Percentiles rank a stretch among this genome's conserved stretches.
Evolutionary conservation across 2,329 filamentous ascomycete species (phyloP).

Genomic region (Aureobasidium mangrovei): DNA sequence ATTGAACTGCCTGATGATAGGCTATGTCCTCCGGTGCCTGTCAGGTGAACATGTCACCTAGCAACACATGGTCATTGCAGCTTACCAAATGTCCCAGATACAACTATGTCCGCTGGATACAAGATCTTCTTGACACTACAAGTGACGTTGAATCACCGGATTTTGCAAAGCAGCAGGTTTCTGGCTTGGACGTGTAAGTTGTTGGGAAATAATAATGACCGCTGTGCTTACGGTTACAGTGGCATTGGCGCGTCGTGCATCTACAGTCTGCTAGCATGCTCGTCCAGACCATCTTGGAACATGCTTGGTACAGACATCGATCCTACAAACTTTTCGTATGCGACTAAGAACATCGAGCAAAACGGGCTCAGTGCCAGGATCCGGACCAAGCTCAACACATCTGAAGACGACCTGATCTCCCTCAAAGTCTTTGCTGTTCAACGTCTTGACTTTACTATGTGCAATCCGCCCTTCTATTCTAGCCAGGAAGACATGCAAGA

Average conservation of each 20-base stretch:
- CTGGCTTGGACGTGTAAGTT: background rate
- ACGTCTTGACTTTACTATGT: conserved; percentile 75
- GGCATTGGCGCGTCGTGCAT: conserved; percentile 88
- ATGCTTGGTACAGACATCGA: conserved; percentile 60
- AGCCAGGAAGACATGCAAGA: conserved; percentile 59
- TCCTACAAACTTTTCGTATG: conserved; percentile 55
- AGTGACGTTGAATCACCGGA: conserved; percentile 37
- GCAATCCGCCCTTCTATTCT: conserved; percentile 91
- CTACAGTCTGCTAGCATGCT: conserved; percentile 74
- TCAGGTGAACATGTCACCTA: background rate
- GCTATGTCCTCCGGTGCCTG: conserved; percentile 9
- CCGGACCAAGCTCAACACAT: conserved; percentile 49
- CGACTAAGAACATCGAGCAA: conserved; percentile 54
- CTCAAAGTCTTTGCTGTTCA: conserved; percentile 45
- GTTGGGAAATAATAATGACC: background rate
- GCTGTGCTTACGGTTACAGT: conserved; percentile 27
- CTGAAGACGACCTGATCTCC: conserved; percentile 52
- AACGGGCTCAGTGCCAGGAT: conserved; percentile 61
- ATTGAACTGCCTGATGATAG: conserved; percentile 10
- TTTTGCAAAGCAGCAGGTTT: conserved; percentile 42
- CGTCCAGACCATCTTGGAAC: conserved; percentile 57
- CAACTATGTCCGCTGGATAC: conserved; percentile 87
- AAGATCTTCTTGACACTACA: conserved; percentile 67
- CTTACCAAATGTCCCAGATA: conserved; percentile 34
- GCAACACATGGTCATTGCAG: background rate